Evolutionary conservation across 2,329 filamentous ascomycete species (phyloP), one percentile per base, ranked within the genome.

Genomic region (Fusarium veterinarium): DNA sequence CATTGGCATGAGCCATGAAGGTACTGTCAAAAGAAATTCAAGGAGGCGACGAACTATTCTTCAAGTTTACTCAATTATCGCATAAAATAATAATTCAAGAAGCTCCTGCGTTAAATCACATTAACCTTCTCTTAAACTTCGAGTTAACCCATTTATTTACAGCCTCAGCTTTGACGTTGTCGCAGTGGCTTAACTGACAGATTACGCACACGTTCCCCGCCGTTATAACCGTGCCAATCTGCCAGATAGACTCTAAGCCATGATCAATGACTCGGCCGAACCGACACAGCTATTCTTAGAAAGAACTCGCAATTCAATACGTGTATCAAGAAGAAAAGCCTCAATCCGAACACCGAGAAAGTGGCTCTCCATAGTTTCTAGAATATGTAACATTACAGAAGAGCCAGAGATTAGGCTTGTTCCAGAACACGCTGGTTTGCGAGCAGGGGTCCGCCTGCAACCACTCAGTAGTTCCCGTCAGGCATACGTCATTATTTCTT

Each of bases 401-500:
- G 44, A 40, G 31, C 16, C 30, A 56, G 60, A 35, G 37, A 16
- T 35, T 35, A 67, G 69, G 48, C 30, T 60, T 42, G 60, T 67
- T 57, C 48, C 38, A 62, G 44, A 71, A 73, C n/a, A 40, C 52
- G 25, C 61, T 59, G 55, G 45, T 45, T 55, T 40, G 9, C 31
- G 56, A 49, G 41, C 67, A 73, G 64, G 71, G 71, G 45, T 57
- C 28, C 38, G 55, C 67, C 71, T 74, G 46, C 63, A 67, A 71
- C 65, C 57, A 72, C 56, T 69, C 60, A 52, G 55, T 48, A 53
- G 44, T 33, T 61, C 49, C 49, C 64, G 57, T 72, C 49, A 74
- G 52, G 51, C 33, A 66, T 74, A 76, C 75, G 75, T 75, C 75
- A 75, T 64, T 51, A n/a, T 59, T 51, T 35, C 48, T 38, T 25